Conservation (phyloP, 495 filamentous ascomycete genomes). For the Penicillium steckii region DNA sequence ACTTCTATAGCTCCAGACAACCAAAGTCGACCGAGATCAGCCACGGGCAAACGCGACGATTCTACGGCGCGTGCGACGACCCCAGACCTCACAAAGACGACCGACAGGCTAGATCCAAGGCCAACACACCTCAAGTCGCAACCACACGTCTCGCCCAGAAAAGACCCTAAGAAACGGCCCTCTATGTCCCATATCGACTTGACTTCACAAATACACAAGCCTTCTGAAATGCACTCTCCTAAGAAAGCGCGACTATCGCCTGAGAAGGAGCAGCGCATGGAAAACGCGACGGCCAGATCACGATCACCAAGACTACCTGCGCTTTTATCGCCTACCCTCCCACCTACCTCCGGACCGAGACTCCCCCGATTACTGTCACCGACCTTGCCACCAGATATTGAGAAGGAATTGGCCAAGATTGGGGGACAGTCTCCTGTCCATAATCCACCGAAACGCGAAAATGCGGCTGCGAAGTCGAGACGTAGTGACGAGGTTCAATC, state of each 20-base stretch:
- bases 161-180: constrained; percentile 34
- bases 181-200: constrained; percentile 24
- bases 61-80: constrained; percentile 17
- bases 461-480: constrained; percentile 2
- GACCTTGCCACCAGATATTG: constrained; percentile 48
- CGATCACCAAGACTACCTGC: constrained; percentile 32
- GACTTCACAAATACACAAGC: constrained; percentile 11
- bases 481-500: constrained; percentile 7
- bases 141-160: constrained; percentile 15
- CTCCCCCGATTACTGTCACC: constrained; percentile 19
- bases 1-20: constrained; percentile 23
- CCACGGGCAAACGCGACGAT: constrained; percentile 15
- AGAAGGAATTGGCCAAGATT: constrained; percentile 44
- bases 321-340: constrained; percentile 44
- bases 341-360: constrained; percentile 24
- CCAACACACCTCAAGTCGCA: constrained; percentile 10
- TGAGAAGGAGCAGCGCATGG: constrained; percentile 21
- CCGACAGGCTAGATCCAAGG: constrained; percentile 2
- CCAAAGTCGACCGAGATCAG: constrained; percentile 13
- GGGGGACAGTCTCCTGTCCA: constrained; percentile 22
- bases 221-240: constrained; percentile 20
- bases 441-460: constrained; percentile 15
- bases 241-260: constrained; percentile 35
- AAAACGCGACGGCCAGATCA: constrained; percentile 19
- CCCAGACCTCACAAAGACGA: constrained; percentile 18